A percentile compares a stretch with the other conserved stretches of the same genome.
These are phyloP conservation scores for Pinus albicaulis DNA, from an alignment of 75 land plant species.

Conservation along the genomic window DNA sequence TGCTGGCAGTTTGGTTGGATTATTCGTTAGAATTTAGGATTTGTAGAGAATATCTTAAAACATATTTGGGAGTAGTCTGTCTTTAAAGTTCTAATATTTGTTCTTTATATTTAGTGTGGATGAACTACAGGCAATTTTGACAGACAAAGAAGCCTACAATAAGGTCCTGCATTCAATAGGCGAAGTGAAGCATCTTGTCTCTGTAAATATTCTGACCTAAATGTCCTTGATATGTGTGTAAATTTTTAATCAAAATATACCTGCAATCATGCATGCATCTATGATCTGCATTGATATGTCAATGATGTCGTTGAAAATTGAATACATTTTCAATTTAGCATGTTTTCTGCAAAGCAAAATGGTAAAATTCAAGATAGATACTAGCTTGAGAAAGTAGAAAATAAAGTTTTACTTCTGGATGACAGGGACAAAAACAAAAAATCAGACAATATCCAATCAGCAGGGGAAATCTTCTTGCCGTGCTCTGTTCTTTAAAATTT, in stretches of 20 bases:
- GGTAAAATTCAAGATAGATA: neutral
- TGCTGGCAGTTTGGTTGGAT: no score
- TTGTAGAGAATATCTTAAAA: no score
- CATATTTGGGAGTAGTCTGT: neutral
- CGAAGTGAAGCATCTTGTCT: slow-evolving; percentile 7
- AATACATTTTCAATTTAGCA: neutral
- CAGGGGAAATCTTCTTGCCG: no score
- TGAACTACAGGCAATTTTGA: neutral
- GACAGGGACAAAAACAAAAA: no score
- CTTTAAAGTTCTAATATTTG: neutral
- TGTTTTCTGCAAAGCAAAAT: neutral
- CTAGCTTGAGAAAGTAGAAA: no score
- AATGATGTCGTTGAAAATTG: neutral
- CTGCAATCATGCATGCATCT: no score
- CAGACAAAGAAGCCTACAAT: slow-evolving; percentile 10
- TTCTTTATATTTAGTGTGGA: slow-evolving; percentile 2
- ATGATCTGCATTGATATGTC: neutral
- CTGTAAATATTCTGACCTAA: slow-evolving; percentile 3
- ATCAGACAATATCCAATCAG: no score
- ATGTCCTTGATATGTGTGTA: neutral
- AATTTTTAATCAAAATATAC: neutral
- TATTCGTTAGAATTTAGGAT: no score
- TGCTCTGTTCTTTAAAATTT: no score
- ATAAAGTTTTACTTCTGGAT: no score
- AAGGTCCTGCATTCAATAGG: slow-evolving; percentile 8